Percentiles rank a stretch among this genome's conserved stretches.
These are phyloP conservation scores for Pichia deserticola DNA, from an alignment of 805 yeast species.

Conservation along the genomic window DNA sequence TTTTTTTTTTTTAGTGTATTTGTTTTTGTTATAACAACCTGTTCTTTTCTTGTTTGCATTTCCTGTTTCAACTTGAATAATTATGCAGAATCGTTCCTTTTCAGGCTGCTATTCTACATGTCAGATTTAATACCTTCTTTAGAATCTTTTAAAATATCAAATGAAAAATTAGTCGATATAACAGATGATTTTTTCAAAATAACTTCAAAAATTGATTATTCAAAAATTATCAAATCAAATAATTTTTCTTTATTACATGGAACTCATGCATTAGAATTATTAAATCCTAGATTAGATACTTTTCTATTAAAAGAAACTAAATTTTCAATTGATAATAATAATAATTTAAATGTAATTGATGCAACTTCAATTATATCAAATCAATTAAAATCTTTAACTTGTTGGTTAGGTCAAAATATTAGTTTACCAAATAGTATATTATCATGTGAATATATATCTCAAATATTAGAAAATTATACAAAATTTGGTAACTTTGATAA, in stretches of 20 bases:
- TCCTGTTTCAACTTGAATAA: too few species aligned
- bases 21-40: too few species aligned
- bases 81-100: neutral
- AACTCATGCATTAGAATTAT: slow-evolving; percentile 77
- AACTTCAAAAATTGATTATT: slow-evolving; percentile 28
- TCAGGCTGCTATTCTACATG: neutral
- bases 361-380: slow-evolving; percentile 43
- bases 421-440: slow-evolving; percentile 71
- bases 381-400: slow-evolving; percentile 45
- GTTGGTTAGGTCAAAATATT: slow-evolving; percentile 67
- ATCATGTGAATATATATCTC: slow-evolving; percentile 57
- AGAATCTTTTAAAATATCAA: neutral
- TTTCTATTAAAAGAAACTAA: slow-evolving; percentile 46
- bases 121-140: neutral
- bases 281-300: slow-evolving; percentile 69
- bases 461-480: slow-evolving; percentile 4
- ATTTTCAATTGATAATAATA: slow-evolving; percentile 34
- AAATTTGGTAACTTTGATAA: neutral
- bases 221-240: slow-evolving; percentile 51
- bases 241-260: slow-evolving; percentile 70
- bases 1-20: too few species aligned
- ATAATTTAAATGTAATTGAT: slow-evolving; percentile 31
- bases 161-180: slow-evolving; percentile 36
- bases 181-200: slow-evolving; percentile 43
- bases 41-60: neutral